Conservation (phyloP, 1,284 basidiomycete species). For the Leccinum huronense region DNA sequence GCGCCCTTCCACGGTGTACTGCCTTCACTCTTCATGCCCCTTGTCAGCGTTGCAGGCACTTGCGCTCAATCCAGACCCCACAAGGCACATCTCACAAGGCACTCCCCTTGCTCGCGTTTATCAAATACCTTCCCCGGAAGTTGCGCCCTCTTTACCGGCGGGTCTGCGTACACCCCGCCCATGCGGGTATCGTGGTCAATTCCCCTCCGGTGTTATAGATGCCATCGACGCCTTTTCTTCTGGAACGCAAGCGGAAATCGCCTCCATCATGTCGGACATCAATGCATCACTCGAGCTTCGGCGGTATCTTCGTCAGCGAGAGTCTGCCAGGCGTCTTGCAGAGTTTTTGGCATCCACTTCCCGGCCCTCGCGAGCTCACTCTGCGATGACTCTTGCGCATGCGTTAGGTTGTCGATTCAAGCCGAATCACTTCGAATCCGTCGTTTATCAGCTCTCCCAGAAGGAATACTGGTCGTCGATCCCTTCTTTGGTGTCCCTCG, state of each 20-base stretch:
- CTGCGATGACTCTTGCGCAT: conserved; percentile 48
- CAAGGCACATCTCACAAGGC: conserved; percentile 12
- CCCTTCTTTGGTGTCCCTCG: conserved; percentile 45
- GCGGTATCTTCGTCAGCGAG: conserved; percentile 39
- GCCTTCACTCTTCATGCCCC: conserved; percentile 29
- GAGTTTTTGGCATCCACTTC: conserved; percentile 44
- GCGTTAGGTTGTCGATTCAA: conserved; percentile 48
- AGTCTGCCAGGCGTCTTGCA: conserved; percentile 44
- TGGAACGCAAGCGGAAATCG: conserved; percentile 25
- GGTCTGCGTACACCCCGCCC: conserved; percentile 1
- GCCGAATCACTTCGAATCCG: conserved; percentile 57
- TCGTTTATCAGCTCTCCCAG: conserved; percentile 48
- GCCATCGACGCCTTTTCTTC: conserved; percentile 27
- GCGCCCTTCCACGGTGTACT: conserved; percentile 3
- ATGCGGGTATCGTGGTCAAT: conserved; percentile 14
- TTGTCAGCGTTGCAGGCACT: conserved; percentile 21
- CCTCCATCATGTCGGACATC: conserved; percentile 26
- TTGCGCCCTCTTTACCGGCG: not conserved
- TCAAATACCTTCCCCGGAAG: conserved; percentile 3
- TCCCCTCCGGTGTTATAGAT: conserved; percentile 30
- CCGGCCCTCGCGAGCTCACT: conserved; percentile 41
- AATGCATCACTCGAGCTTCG: conserved; percentile 28
- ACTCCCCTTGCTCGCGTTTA: conserved; percentile 3
- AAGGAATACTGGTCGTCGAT: conserved; percentile 51
- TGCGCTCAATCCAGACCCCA: conserved; percentile 14